These are phyloP conservation scores for Pseudogymnoascus sp. DNA, from an alignment of 2,329 filamentous ascomycete species.

Conservation along the genomic window DNA sequence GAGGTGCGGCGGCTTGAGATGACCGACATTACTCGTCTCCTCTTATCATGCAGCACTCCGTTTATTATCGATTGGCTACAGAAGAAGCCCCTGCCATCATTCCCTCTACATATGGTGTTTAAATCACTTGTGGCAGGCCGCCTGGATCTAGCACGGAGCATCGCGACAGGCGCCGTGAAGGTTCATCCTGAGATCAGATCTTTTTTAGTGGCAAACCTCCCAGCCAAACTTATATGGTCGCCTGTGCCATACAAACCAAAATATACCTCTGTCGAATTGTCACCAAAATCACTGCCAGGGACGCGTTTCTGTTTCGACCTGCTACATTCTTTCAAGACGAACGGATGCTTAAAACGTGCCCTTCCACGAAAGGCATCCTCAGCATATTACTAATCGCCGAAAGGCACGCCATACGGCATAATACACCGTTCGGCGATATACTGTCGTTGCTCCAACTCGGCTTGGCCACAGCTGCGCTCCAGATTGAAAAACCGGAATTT, in stretches of 20 bases:
- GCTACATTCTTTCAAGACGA: not conserved
- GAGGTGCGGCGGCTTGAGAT: not conserved
- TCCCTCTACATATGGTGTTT: not conserved
- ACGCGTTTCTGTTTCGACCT: not conserved
- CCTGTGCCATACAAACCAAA: not conserved
- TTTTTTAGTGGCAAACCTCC: not conserved
- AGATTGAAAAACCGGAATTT: not conserved
- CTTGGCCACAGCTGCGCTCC: not conserved
- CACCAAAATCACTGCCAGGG: not conserved
- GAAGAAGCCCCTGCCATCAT: not conserved
- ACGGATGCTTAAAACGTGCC: not conserved
- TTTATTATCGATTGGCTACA: not conserved
- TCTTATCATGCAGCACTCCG: not conserved
- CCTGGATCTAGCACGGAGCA: not conserved
- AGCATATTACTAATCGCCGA: not conserved
- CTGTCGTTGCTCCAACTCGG: not conserved
- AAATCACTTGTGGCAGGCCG: not conserved
- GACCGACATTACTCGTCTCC: not conserved
- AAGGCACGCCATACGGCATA: not conserved
- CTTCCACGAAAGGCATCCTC: not conserved
- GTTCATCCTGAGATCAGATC: not conserved
- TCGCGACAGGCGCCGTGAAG: not conserved
- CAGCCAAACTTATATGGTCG: not conserved
- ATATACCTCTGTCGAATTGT: not conserved
- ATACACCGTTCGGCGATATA: not conserved